phyloP scores from a whole-genome alignment of 2,329 filamentous ascomycete genomes.

The Gaeumannomyces tritici region DNA sequence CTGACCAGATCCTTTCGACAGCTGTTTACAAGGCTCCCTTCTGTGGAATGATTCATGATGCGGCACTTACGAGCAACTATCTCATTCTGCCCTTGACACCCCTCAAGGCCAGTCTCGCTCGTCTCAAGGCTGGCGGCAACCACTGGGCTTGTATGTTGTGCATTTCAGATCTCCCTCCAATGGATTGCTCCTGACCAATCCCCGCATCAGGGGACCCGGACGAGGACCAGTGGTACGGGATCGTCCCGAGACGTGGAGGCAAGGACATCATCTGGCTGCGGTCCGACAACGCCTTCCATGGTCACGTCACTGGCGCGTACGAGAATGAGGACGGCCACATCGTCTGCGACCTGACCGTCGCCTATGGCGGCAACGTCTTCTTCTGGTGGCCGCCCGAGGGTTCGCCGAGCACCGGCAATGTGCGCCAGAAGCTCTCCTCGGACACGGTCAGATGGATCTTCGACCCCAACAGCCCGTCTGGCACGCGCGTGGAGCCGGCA shows the following conservation, averaged over 20 bases:
- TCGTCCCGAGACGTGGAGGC: constrained; percentile 38
- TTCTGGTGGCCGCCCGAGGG: constrained; percentile 29
- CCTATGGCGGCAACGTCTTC: constrained; percentile 35
- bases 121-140: constrained; percentile 34
- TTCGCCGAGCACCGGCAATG: constrained; percentile 10
- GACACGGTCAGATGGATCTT: constrained; percentile 30
- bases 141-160: constrained; percentile 27
- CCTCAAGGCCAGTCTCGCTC: constrained; percentile 31
- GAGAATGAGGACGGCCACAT: constrained; percentile 35
- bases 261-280: constrained; percentile 44
- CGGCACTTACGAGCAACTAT: constrained; percentile 35
- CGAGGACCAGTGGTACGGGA: constrained; percentile 45
- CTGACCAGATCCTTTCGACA: too few relatives aligned
- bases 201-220: constrained; percentile 27
- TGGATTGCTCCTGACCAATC: constrained; percentile 14
- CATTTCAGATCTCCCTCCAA: too few relatives aligned
- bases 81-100: constrained; percentile 37
- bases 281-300: constrained; percentile 37
- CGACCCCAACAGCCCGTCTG: constrained; percentile 23
- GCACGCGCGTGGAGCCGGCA: constrained; percentile 25
- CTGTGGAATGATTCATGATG: constrained; percentile 43
- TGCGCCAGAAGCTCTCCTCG: constrained; percentile 24
- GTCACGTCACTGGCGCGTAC: constrained; percentile 37
- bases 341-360: constrained; percentile 31
- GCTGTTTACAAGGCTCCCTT: constrained; percentile 41